phyloP scores from a whole-genome alignment of 2,329 filamentous ascomycete species.

The Metarhizium humberi region DNA sequence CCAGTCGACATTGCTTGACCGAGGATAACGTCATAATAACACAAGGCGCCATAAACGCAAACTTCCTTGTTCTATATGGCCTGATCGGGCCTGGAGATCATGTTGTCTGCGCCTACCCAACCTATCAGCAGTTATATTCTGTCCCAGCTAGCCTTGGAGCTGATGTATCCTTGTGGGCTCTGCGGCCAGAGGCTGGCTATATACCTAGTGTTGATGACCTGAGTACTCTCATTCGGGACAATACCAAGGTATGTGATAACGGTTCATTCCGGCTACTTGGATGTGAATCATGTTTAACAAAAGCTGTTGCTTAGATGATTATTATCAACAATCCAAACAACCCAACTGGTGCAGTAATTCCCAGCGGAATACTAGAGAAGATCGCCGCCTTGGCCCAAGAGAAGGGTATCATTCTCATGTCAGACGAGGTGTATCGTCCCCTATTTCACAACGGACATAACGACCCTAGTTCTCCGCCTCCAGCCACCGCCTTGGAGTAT shows the following conservation, averaged over 20 bases:
- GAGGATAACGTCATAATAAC: conserved; percentile 64
- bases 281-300: conserved; percentile 22
- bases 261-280: neutral
- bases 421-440: conserved; percentile 77
- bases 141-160: conserved; percentile 68
- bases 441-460: conserved; percentile 42
- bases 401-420: conserved; percentile 57
- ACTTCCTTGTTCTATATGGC: conserved; percentile 69
- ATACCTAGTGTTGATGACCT: conserved; percentile 59
- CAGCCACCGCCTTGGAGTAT: conserved; percentile 61
- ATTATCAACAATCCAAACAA: conserved; percentile 70
- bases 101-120: conserved; percentile 78
- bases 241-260: conserved; percentile 53
- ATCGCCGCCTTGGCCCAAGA: conserved; percentile 56
- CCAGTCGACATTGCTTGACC: conserved; percentile 27
- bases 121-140: conserved; percentile 75
- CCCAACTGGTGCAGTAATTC: conserved; percentile 65
- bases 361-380: conserved; percentile 46
- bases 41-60: conserved; percentile 75
- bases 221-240: conserved; percentile 50
- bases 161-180: conserved; percentile 67
- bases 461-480: conserved; percentile 55
- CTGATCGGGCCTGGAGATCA: conserved; percentile 68
- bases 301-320: conserved; percentile 30
- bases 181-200: conserved; percentile 55